Evolutionary conservation across 345 rosid species (phyloP), one percentile per base, ranked within the genome.

Genomic region (Citrus inodora): DNA sequence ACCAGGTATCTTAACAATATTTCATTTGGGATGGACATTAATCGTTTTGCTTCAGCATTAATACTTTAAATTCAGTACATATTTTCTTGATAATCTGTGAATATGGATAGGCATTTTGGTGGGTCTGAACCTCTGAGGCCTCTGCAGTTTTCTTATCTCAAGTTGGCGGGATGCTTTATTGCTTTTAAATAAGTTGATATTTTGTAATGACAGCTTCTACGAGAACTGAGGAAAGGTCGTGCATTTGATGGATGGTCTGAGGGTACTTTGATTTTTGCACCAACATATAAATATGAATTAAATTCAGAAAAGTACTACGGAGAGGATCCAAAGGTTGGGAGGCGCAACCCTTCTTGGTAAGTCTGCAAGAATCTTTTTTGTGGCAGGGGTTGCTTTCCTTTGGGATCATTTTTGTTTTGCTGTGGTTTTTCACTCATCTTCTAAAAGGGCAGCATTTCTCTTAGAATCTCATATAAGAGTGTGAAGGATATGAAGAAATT

Each of bases 181-280:
- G 51, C 37, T 37, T 51, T 80, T 27, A 55, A 81, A 16, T 63
- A 76, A 22, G 40, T 68, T 46, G 2, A 1, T 64, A 33, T 67
- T 30, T 69, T 58, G 30, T 56, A 14, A 65, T 86, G 81, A 56
- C 86, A 95, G 99, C 98, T 95, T 79, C 80, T 85, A 67, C 81
- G 70, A 64, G 94, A 95, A 85, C 82, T 91, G 80, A 86, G 83
- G 71, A 92, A 90, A 87, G 96, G 96, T 71, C 82, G 78, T 4
- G 82, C 89, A 21, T 93, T 95, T 73, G 96, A 91, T 81, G 99
- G 99, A 84, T 95, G 99, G 99, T 83, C 90, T 1, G 98, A 95
- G 80, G 98, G 97, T 33, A 53, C 81, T 70, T 74, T 95, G 77
- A 76, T 60, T 66, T 95, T 95, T 80, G 88, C 98, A 38, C 98